phyloP scores from a whole-genome alignment of 23 red algal genomes.

The Pyropia yezoensis region DNA sequence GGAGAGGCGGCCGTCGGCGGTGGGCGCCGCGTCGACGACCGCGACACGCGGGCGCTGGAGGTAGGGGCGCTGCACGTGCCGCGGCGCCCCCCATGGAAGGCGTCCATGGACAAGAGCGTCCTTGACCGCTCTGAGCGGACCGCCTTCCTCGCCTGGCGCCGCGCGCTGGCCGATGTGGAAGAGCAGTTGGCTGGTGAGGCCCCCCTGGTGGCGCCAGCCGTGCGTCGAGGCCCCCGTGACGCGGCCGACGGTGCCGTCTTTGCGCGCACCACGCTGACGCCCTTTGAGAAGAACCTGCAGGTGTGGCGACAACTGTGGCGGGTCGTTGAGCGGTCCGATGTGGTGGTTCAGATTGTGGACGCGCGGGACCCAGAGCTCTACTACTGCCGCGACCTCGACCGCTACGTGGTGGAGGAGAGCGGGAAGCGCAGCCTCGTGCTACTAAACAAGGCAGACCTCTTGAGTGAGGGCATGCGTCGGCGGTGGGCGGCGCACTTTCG shows the following conservation, averaged over 20 bases:
- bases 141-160: slow-evolving; percentile 72
- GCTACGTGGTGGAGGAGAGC: slow-evolving; percentile 55
- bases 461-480: slow-evolving; percentile 25
- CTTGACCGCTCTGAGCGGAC: slow-evolving; percentile 44
- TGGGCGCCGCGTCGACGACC: background rate
- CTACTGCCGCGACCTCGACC: slow-evolving; percentile 65
- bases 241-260: slow-evolving; percentile 9
- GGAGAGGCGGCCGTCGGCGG: background rate
- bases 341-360: slow-evolving; percentile 90
- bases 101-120: slow-evolving; percentile 15
- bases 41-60: background rate
- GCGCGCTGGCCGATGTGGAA: slow-evolving; percentile 51
- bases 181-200: slow-evolving; percentile 1
- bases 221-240: background rate
- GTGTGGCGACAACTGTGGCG: slow-evolving; percentile 98
- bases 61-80: slow-evolving; percentile 47
- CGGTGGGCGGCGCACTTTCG: slow-evolving; percentile 69
- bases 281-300: slow-evolving; percentile 98
- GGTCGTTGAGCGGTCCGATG: slow-evolving; percentile 83
- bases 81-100: slow-evolving; percentile 64
- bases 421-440: slow-evolving; percentile 45
- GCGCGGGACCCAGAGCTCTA: slow-evolving; percentile 89
- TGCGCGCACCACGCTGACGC: slow-evolving; percentile 48
- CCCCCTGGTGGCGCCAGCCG: background rate
- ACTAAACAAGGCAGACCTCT: slow-evolving; percentile 91